Base-by-base conservation (phyloP, 2,329 filamentous ascomycete species). In the Hypoxylon sp. region DNA sequence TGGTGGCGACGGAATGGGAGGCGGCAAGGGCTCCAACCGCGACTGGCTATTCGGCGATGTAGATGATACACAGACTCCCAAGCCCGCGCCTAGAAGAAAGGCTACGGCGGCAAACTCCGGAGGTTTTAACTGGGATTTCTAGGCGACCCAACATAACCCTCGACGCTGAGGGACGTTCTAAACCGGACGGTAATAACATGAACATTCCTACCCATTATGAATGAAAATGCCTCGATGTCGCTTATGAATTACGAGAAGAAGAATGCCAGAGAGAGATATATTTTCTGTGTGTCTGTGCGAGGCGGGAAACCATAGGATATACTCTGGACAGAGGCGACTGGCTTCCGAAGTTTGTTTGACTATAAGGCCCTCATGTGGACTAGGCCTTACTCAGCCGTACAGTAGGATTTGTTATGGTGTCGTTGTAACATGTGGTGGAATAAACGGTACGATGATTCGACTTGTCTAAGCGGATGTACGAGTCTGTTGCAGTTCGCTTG, bases 1-100 rank as follows among this genome's bases (percentile, higher is more conserved):
- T 64, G 85, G 81, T 2, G 89, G 89, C 38, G 87, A 91, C 72
- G 90, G 90, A 58, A 91, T 91, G 89, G 90, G 90, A 48, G 86
- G 87, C 43, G 82, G 82, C 68, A 87, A 84, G 76, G 86, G 84
- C 48, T 82, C 83, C 43, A 81, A 84, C 53, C 81, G 86, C 60
- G 79, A 83, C 74, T 91, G 89, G 88, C 81, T 88, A 5, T 86
- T 88, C 67, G 85, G 85, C 17, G 85, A 84, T 49, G 84, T 84
- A 30, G 83, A 84, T 23, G 80, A 83, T 63, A 65, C 32, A 11
- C 63, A 69, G 41, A 79, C 83, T 58, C 73, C 76, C 43, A 76
- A 79, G 55, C 70, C 78, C 9, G 77, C 79, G 6, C 77, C 79
- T 4, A 80, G 80, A 45, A 81, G 82, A 74, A 82, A 81, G 75